Percentiles rank a stretch among this genome's conserved stretches.
Conservation (phyloP, 495 filamentous ascomycete species). For the Barbatosphaeria neglecta region DNA sequence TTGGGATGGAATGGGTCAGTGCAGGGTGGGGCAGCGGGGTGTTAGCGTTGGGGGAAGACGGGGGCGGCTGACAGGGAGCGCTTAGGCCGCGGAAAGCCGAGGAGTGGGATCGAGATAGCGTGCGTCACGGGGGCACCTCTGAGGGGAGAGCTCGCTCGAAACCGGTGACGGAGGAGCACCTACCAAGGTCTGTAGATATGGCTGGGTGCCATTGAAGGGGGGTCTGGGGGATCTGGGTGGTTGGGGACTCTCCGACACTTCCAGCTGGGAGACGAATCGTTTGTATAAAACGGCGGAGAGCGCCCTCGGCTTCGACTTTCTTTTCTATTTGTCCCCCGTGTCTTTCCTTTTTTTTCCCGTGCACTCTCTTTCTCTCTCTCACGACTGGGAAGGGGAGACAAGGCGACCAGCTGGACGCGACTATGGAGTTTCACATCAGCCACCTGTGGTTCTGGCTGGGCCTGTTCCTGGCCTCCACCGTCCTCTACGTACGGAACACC, state of each 20-base stretch:
- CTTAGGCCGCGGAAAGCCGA: background rate
- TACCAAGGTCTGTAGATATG: too few species aligned
- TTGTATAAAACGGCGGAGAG: too few species aligned
- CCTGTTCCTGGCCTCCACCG: background rate
- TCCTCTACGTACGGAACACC: background rate
- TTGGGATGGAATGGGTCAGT: too few species aligned
- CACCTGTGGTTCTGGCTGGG: constrained; percentile 1
- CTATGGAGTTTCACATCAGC: background rate
- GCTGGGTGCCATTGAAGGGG: background rate
- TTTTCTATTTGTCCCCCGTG: background rate
- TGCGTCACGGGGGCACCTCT: background rate
- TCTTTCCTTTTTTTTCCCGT: background rate
- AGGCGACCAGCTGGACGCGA: background rate
- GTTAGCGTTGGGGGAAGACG: too few species aligned
- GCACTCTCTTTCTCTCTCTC: background rate
- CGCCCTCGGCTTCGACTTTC: background rate
- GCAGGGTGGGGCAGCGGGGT: too few species aligned
- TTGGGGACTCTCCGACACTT: too few species aligned
- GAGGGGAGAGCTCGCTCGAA: too few species aligned
- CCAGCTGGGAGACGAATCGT: too few species aligned
- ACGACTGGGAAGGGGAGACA: background rate
- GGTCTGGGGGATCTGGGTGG: background rate
- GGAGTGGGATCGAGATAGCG: background rate
- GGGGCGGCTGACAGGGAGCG: background rate
- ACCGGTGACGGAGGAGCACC: too few species aligned